A percentile compares a stretch with the other conserved stretches of the same genome.
phyloP scores from a whole-genome alignment of 2,329 filamentous ascomycete genomes.

The Dactylonectria macrodidyma region DNA sequence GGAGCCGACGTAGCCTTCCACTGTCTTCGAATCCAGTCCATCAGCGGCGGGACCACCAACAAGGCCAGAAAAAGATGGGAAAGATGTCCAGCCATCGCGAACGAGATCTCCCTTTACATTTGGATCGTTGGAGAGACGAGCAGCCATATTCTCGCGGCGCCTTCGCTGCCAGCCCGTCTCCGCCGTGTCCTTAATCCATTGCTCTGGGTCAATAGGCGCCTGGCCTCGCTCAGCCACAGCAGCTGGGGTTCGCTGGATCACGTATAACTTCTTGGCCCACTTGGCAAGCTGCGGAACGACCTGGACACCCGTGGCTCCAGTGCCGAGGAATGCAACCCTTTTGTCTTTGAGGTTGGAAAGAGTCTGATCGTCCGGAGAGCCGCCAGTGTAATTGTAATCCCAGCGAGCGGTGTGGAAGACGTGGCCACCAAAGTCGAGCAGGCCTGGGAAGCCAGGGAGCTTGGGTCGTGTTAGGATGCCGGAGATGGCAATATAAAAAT shows the following conservation, averaged over 20 bases:
- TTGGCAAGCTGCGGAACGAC: slow-evolving; percentile 62
- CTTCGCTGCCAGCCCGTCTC: slow-evolving; percentile 26
- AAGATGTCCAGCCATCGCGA: not conserved
- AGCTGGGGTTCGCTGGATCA: slow-evolving; percentile 71
- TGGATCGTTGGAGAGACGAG: too few relatives aligned
- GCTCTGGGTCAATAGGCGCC: slow-evolving; percentile 56
- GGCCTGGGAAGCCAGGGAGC: too few relatives aligned
- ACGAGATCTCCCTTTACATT: too few relatives aligned
- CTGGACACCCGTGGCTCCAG: slow-evolving; percentile 65
- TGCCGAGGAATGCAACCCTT: slow-evolving; percentile 65
- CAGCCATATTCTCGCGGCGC: not conserved
- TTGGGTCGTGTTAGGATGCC: slow-evolving; percentile 60
- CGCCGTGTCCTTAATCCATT: slow-evolving; percentile 56
- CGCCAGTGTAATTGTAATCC: slow-evolving; percentile 61
- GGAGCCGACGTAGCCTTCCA: too few relatives aligned
- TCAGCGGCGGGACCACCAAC: slow-evolving; percentile 1
- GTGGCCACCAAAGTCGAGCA: too few relatives aligned
- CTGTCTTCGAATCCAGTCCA: too few relatives aligned
- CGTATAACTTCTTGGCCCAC: slow-evolving; percentile 65
- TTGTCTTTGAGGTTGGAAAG: slow-evolving; percentile 63
- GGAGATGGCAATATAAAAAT: slow-evolving; percentile 57
- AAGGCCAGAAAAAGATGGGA: not conserved
- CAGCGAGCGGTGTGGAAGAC: slow-evolving; percentile 64
- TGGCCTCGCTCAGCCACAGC: slow-evolving; percentile 59
- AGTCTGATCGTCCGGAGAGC: slow-evolving; percentile 55